Percentiles rank a stretch among this genome's conserved stretches.
phyloP scores from a whole-genome alignment of 805 yeast genomes.

The Saccharomycopsis sp. region DNA sequence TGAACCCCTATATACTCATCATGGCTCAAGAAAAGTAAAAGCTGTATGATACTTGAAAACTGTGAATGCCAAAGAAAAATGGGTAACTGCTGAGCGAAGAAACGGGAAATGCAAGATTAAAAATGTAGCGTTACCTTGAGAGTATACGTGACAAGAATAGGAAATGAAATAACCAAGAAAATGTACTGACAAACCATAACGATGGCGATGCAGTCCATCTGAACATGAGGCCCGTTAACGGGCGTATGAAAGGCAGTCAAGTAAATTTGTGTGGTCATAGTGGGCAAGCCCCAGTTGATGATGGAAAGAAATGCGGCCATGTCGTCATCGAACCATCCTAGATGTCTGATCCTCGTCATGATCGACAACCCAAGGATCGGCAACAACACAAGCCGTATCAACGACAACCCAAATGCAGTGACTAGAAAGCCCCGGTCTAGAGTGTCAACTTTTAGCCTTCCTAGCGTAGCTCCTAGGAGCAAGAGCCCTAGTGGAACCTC shows the following conservation, averaged over 20 bases:
- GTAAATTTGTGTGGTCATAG: constrained; percentile 84
- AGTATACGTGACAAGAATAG: constrained; percentile 16
- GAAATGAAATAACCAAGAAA: constrained; percentile 19
- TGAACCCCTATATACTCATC: no score
- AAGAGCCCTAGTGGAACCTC: constrained; percentile 86
- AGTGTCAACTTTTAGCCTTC: constrained; percentile 56
- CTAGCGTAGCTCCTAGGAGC: constrained; percentile 82
- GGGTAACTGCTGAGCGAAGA: neutral
- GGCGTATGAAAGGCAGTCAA: constrained; percentile 83
- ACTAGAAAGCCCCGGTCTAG: constrained; percentile 63
- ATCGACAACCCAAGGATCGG: constrained; percentile 76
- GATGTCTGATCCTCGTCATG: constrained; percentile 61
- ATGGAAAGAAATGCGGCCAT: constrained; percentile 71
- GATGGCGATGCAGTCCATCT: constrained; percentile 83
- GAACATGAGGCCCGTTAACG: constrained; percentile 37
- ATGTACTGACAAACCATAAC: constrained; percentile 70
- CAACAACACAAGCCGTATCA: constrained; percentile 56
- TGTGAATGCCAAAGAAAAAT: neutral
- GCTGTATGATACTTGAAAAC: no score
- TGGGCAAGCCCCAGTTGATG: constrained; percentile 74
- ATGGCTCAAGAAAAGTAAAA: no score
- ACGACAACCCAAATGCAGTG: constrained; percentile 53
- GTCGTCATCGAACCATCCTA: constrained; percentile 37
- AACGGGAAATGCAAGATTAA: neutral
- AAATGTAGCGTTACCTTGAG: constrained; percentile 6